These are phyloP conservation scores for Astraeus odoratus DNA, from an alignment of 768 basidiomycete genomes.

Conservation along the genomic window DNA sequence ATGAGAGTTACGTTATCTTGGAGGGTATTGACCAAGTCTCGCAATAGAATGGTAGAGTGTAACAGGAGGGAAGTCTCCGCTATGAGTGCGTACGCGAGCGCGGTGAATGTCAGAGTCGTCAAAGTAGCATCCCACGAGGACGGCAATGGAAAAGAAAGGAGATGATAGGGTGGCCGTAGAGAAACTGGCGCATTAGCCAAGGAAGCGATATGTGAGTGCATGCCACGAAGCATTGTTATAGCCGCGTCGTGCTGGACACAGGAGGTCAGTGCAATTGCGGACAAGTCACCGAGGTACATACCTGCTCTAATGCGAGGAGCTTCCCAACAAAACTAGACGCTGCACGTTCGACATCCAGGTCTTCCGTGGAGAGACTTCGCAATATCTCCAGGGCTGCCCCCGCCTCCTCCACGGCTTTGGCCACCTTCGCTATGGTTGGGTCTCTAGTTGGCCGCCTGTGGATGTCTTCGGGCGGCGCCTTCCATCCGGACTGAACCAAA, in stretches of 20 bases:
- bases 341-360: constrained; percentile 67
- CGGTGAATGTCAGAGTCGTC: constrained; percentile 52
- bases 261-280: neutral
- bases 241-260: constrained; percentile 48
- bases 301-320: constrained; percentile 62
- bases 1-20: constrained; percentile 33
- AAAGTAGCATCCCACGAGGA: constrained; percentile 25
- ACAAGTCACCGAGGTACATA: constrained; percentile 30
- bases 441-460: constrained; percentile 15
- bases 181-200: neutral
- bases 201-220: constrained; percentile 35
- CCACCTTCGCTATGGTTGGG: constrained; percentile 27
- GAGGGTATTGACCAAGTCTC: constrained; percentile 28
- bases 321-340: constrained; percentile 64
- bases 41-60: constrained; percentile 14
- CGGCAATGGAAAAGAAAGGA: constrained; percentile 41
- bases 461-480: constrained; percentile 25
- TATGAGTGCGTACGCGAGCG: constrained; percentile 48
- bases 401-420: constrained; percentile 30
- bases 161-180: constrained; percentile 11
- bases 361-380: constrained; percentile 37
- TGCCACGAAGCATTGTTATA: constrained; percentile 36
- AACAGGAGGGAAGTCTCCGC: constrained; percentile 28
- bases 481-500: constrained; percentile 56
- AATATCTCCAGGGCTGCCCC: constrained; percentile 40